Percentiles rank a stretch among this genome's conserved stretches.
phyloP scores from a whole-genome alignment of 495 filamentous ascomycete genomes.

The Hypoxylon subgilvum region DNA sequence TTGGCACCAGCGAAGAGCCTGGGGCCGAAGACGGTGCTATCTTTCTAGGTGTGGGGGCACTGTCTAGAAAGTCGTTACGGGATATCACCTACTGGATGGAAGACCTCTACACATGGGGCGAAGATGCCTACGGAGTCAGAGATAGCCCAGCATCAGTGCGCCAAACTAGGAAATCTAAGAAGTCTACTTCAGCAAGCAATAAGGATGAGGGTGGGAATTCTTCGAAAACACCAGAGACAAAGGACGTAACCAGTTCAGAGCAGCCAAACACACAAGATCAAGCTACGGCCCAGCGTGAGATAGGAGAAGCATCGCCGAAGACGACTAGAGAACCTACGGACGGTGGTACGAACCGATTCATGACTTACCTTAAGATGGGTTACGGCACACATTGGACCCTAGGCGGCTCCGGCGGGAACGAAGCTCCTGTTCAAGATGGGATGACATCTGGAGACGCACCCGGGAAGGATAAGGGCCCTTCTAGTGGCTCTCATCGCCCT shows the following conservation, averaged over 20 bases:
- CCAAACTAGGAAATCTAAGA: conserved; percentile 35
- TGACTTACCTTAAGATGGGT: conserved; percentile 60
- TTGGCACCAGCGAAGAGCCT: conserved; percentile 68
- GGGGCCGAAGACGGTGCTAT: conserved; percentile 77
- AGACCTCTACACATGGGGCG: conserved; percentile 76
- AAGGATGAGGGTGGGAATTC: conserved; percentile 20
- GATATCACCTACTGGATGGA: conserved; percentile 82
- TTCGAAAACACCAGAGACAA: not conserved
- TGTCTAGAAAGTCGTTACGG: conserved; percentile 68
- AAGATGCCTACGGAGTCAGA: conserved; percentile 77
- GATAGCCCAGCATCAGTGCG: conserved; percentile 71
- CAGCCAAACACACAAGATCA: not conserved
- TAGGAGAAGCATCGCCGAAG: conserved; percentile 5
- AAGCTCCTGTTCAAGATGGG: conserved; percentile 7
- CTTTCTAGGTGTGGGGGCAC: conserved; percentile 76
- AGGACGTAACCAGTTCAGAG: not conserved
- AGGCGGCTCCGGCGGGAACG: conserved; percentile 36
- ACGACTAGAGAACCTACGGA: conserved; percentile 22
- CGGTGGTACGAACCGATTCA: conserved; percentile 49
- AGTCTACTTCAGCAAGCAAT: conserved; percentile 27
- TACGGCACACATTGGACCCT: conserved; percentile 63
- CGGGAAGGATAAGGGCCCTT: conserved; percentile 1
- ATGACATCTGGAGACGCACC: not conserved
- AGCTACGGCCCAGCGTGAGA: not conserved
- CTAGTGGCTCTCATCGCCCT: conserved; percentile 2